Evolutionary conservation across 805 yeast genomes (phyloP).

Genomic region (Scheffersomyces ergatensis): DNA sequence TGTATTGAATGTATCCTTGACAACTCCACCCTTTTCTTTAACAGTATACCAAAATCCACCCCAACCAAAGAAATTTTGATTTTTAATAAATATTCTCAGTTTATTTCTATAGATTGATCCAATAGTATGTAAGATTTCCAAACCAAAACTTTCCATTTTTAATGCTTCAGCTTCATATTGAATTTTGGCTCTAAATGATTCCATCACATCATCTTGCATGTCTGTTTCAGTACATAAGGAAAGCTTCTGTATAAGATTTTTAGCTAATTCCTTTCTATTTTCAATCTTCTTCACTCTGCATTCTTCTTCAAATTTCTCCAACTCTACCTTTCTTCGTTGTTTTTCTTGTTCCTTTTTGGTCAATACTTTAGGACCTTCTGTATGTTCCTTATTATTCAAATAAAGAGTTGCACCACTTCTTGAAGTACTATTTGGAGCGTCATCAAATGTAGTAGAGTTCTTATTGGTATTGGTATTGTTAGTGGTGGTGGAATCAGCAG

Average conservation of each 20-base stretch:
- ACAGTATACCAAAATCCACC: constrained; percentile 70
- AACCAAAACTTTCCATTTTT: constrained; percentile 82
- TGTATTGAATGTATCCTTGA: constrained; percentile 69
- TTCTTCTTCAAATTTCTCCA: constrained; percentile 74
- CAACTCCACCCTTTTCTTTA: constrained; percentile 71
- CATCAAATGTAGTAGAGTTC: background rate
- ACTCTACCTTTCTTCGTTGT: constrained; percentile 46
- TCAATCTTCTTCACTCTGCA: constrained; percentile 64
- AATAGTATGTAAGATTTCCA: constrained; percentile 73
- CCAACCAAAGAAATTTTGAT: constrained; percentile 60
- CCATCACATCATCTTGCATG: constrained; percentile 41
- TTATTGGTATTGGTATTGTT: background rate
- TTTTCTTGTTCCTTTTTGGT: constrained; percentile 38
- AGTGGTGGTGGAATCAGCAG: background rate
- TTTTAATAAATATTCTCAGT: constrained; percentile 61
- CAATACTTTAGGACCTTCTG: constrained; percentile 1
- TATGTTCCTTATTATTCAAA: constrained; percentile 1
- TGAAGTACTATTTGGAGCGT: background rate
- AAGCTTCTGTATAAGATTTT: constrained; percentile 49
- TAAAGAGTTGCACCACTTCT: constrained; percentile 1
- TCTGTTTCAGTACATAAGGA: constrained; percentile 44
- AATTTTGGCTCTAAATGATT: constrained; percentile 59
- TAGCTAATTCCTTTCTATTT: constrained; percentile 58
- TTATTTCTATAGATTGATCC: constrained; percentile 69
- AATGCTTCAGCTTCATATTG: constrained; percentile 79